Evolutionary conservation across 352 stramenopile genomes (phyloP), one percentile per base, ranked within the genome.

Genomic region (Globisporangium carolinianum): DNA sequence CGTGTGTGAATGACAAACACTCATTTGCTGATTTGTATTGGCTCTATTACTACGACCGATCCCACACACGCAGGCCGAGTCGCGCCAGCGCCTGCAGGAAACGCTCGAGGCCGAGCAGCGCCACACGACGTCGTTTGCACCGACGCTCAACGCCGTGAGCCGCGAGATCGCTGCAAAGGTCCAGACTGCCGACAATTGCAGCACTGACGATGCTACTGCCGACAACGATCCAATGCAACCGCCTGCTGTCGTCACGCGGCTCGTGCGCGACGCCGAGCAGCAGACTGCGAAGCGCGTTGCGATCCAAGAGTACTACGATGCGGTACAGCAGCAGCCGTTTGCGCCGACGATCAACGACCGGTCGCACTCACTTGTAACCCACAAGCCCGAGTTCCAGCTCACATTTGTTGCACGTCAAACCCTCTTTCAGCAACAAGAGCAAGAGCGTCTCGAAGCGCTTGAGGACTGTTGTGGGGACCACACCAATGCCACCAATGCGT

Each of bases 381-480:
- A 76, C 14, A 80, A 75, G 18, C 79, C 83, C 7, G 83, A 92
- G 63, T 92, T 90, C 68, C 72, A 88, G 51, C 68, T 91, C 53
- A 74, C 91, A 53, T 94, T 90, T 57, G 69, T 92, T 6, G 63
- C 80, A 0, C 72, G 84, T 0, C 79, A 94, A 55, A 51, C 67
- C 32, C 91, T 85, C 52, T 94, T 83, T 51, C 76, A 84, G 49
- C 71, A 71, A 17, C 71, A 77, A 2, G 85, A 91, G 24, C 73
- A 78, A 70, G 74, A 84, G 35, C 78, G 77, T 32, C 56, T 79
- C 17, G 72, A 89, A 55, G 69, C 68, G 3, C 74, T 87, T 1
- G 76, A 89, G 61, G 76, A 74, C 39, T 55, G 67, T 17, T 78
- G 68, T 32, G 24, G 1, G 24, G 24, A 3, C 36, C 66, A 76